Evolutionary conservation across 1,284 basidiomycete species (phyloP), one percentile per base, ranked within the genome.

Genomic region (Vanrija sp.): DNA sequence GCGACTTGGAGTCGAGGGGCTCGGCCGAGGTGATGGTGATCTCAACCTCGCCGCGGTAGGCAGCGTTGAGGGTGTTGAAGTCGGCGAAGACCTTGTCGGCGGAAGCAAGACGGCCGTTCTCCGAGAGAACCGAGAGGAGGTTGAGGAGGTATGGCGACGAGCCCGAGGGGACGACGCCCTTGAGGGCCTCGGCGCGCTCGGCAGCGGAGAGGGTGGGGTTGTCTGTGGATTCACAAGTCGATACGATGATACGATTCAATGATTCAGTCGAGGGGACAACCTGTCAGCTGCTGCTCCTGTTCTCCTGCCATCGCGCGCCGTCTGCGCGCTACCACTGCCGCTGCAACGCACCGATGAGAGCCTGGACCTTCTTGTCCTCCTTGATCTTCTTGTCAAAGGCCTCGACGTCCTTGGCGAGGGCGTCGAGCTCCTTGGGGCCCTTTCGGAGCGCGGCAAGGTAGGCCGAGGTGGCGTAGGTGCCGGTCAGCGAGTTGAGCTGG

Each of bases 401-500:
- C 72, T 80, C 80, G 65, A 98, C 85, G 77, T 98, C 95, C 77
- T 90, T 88, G 78, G 78, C 85, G 73, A 96, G 85, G 21, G 82
- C 80, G 71, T 85, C 83, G 39, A 77, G 69, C 46, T 75, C 73
- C 62, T 74, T 67, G 56, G 88, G 84, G 4, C 88, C 89, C 80
- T 92, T 89, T 69, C 86, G 82, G 71, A 93, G 85, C 18, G 96
- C 93, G 52, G 95, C 95, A 52, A 87, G 85, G 80, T 90, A 99
- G 63, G 90, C 84, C 26, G 96, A 95, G 58, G 89, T 88, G 62
- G 96, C 95, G 79, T 99, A 98, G 79, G 97, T 98, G 76, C 77
- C 77, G 50, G 76, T 72, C 46, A 78, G 71, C 47, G 76, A 75
- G 71, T 76, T 76, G 69, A 78, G 75, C 70, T 75, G 74, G 62